Conservation (phyloP, 345 rosid genomes). For the Gossypium longicalyx region DNA sequence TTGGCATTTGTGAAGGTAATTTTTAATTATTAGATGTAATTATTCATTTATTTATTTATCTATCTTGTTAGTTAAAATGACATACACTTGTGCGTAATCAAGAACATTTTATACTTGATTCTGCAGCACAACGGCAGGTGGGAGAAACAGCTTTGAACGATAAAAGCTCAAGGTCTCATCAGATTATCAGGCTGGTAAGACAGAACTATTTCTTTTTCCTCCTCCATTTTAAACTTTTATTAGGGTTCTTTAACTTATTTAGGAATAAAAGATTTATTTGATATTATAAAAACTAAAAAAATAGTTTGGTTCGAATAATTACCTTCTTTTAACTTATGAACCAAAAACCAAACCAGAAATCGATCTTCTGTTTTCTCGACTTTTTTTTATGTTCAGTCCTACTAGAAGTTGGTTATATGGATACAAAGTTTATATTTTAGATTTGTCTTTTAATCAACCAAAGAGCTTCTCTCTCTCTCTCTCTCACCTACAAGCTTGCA, state of each 20-base stretch:
- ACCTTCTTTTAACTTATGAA: background rate
- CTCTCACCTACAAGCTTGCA: background rate
- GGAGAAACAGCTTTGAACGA: slow-evolving; percentile 93
- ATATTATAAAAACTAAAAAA: background rate
- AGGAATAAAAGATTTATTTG: too few relatives aligned
- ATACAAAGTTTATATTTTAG: background rate
- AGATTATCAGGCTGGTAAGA: slow-evolving; percentile 89
- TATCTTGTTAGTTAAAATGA: background rate
- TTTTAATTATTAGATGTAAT: slow-evolving; percentile 2
- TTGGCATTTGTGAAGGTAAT: slow-evolving; percentile 86
- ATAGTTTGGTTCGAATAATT: background rate
- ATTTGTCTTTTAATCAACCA: slow-evolving; percentile 7
- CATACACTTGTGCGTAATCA: background rate
- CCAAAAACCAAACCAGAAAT: background rate
- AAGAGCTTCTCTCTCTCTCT: background rate
- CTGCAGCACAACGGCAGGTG: slow-evolving; percentile 90
- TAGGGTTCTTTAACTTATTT: background rate
- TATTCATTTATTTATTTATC: background rate
- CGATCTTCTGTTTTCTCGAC: background rate
- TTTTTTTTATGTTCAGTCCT: background rate
- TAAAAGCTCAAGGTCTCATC: slow-evolving; percentile 96
- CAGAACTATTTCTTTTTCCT: background rate
- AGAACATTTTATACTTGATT: slow-evolving; percentile 8
- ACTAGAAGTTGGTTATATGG: background rate
- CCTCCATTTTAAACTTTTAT: background rate